Evolutionary conservation across 805 yeast genomes (phyloP).

Genomic region (Metschnikowia lunata): DNA sequence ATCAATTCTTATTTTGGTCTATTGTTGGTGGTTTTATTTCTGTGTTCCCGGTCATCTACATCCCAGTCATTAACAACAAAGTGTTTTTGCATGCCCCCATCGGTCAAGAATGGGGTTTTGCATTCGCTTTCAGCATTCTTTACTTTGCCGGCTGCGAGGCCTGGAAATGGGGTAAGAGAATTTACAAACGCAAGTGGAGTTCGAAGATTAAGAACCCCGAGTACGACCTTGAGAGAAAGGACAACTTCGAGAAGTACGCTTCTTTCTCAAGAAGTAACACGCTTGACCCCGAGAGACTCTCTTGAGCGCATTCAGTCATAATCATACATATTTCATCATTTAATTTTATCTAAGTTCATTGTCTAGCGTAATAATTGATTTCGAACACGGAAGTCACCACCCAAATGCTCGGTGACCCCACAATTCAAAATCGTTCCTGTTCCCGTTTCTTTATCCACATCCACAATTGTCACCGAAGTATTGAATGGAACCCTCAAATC

Average conservation of each 20-base stretch:
- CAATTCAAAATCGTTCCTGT: constrained; percentile 47
- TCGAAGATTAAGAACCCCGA: constrained; percentile 52
- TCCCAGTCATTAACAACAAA: constrained; percentile 37
- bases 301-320: constrained; percentile 1
- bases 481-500: constrained; percentile 62
- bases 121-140: constrained; percentile 28
- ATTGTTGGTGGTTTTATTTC: constrained; percentile 32
- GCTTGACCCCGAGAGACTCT: constrained; percentile 21
- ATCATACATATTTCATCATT: not conserved
- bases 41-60: constrained; percentile 39
- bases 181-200: constrained; percentile 24
- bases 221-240: constrained; percentile 55
- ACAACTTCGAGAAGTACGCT: constrained; percentile 60
- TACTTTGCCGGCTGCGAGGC: constrained; percentile 34
- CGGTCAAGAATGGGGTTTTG: constrained; percentile 39
- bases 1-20: constrained; percentile 37
- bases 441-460: constrained; percentile 39
- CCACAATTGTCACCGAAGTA: constrained; percentile 69
- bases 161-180: constrained; percentile 38
- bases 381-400: constrained; percentile 32
- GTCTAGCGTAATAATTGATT: constrained; percentile 16
- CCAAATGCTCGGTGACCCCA: constrained; percentile 68
- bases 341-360: not conserved
- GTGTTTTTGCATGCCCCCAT: constrained; percentile 37
- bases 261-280: constrained; percentile 55